Conservation (phyloP, 2,329 filamentous ascomycete genomes). For the Pseudogymnoascus sp. region DNA sequence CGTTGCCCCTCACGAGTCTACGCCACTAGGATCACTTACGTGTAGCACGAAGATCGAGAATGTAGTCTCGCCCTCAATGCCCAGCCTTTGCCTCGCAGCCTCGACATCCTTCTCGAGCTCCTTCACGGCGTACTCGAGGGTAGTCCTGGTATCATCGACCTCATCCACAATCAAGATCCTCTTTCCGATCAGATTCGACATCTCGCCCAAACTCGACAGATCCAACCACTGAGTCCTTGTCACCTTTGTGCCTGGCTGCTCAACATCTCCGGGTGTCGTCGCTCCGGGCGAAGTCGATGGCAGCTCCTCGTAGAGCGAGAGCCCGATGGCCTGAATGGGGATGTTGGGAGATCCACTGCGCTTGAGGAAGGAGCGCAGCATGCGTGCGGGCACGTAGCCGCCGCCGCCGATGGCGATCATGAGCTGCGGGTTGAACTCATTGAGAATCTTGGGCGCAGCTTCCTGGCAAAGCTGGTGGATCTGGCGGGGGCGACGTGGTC, state of each 20-base stretch:
- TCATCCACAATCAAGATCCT: slow-evolving; percentile 89
- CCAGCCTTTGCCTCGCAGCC: slow-evolving; percentile 64
- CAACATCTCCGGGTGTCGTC: slow-evolving; percentile 40
- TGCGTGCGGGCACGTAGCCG: slow-evolving; percentile 93
- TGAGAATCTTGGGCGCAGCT: slow-evolving; percentile 71
- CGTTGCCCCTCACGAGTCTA: neutral
- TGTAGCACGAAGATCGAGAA: slow-evolving; percentile 96
- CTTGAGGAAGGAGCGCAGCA: slow-evolving; percentile 96
- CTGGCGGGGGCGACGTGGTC: slow-evolving; percentile 39
- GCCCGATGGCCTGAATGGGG: slow-evolving; percentile 96
- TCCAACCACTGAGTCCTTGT: slow-evolving; percentile 98
- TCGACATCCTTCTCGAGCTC: slow-evolving; percentile 95
- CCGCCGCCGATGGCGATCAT: slow-evolving; percentile 98
- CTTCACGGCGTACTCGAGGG: slow-evolving; percentile 85
- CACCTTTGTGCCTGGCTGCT: slow-evolving; percentile 83
- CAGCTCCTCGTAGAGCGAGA: slow-evolving; percentile 91
- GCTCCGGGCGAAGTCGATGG: slow-evolving; percentile 36
- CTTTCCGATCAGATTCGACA: slow-evolving; percentile 85
- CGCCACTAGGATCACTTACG: slow-evolving; percentile 36
- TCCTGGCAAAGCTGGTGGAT: slow-evolving; percentile 96
- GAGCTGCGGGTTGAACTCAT: slow-evolving; percentile 82
- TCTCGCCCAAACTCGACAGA: slow-evolving; percentile 70
- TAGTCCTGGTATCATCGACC: slow-evolving; percentile 92
- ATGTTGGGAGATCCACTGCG: slow-evolving; percentile 82
- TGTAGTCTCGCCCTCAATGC: slow-evolving; percentile 59